These are phyloP conservation scores for Gossypium davidsonii DNA, from an alignment of 441 rosid genomes.

Conservation along the genomic window DNA sequence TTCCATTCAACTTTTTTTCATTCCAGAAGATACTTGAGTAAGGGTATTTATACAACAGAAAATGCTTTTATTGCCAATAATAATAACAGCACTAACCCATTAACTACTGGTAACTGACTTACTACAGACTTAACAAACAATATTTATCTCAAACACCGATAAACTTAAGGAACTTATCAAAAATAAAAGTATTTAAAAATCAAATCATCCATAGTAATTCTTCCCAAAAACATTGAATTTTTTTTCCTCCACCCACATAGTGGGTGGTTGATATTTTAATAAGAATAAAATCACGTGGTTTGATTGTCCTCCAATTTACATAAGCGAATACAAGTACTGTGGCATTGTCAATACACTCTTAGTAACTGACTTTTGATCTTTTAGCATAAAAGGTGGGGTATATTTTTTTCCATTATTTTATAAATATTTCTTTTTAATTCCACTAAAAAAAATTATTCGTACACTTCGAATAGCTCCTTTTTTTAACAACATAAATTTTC, in stretches of 20 bases:
- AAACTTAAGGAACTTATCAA: no score
- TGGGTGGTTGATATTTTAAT: neutral
- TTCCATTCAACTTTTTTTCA: no score
- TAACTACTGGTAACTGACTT: no score
- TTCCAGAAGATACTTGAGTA: no score
- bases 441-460: neutral
- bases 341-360: neutral
- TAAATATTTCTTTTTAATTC: neutral
- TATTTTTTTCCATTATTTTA: neutral
- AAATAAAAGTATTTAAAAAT: no score
- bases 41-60: no score
- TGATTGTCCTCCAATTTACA: neutral
- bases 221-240: no score
- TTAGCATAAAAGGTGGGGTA: neutral
- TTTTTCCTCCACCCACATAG: neutral
- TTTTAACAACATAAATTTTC: neutral
- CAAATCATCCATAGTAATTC: no score
- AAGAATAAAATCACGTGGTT: constrained; percentile 12
- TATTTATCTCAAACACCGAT: no score
- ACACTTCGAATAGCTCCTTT: neutral
- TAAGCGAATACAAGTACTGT: neutral
- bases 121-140: no score
- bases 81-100: no score
- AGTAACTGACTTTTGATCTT: neutral
- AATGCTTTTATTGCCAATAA: no score